Evolutionary conservation across 2,329 filamentous ascomycete species (phyloP).

Genomic region (Aspergillus awamori): DNA sequence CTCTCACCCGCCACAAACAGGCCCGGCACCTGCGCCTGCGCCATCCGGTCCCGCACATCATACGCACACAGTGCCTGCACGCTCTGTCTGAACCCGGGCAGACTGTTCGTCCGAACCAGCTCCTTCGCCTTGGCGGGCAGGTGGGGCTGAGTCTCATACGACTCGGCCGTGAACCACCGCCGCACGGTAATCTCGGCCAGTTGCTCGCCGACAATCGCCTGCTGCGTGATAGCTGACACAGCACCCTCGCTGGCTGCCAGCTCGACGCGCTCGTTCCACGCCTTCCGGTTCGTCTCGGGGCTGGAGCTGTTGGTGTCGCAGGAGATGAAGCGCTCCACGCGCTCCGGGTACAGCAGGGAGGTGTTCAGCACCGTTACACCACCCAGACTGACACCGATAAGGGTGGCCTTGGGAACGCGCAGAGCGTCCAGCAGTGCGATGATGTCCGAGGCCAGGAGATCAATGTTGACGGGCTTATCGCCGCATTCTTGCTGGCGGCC

Average conservation of each 20-base stretch:
- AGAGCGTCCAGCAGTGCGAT: slow-evolving; percentile 67
- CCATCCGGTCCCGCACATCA: slow-evolving; percentile 52
- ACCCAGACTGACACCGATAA: slow-evolving; percentile 79
- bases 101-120: slow-evolving; percentile 70
- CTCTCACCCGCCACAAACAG: slow-evolving; percentile 34
- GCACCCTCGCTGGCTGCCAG: slow-evolving; percentile 63
- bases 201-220: slow-evolving; percentile 61
- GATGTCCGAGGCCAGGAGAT: slow-evolving; percentile 70
- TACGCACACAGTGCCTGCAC: slow-evolving; percentile 64
- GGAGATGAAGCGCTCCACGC: slow-evolving; percentile 65
- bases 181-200: slow-evolving; percentile 72
- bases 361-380: slow-evolving; percentile 77
- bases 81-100: slow-evolving; percentile 79
- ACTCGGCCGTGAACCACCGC: slow-evolving; percentile 70
- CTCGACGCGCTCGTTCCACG: slow-evolving; percentile 76
- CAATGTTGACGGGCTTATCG: slow-evolving; percentile 58
- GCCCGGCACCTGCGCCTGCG: slow-evolving; percentile 43
- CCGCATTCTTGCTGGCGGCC: slow-evolving; percentile 59
- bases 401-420: slow-evolving; percentile 66
- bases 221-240: slow-evolving; percentile 40
- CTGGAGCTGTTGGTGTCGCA: slow-evolving; percentile 79
- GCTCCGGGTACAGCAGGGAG: slow-evolving; percentile 65
- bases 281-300: slow-evolving; percentile 72
- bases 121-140: slow-evolving; percentile 62
- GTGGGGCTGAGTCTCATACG: slow-evolving; percentile 59